A percentile compares a stretch with the other conserved stretches of the same genome.
Conservation (phyloP, 345 rosid species). For the Noccaea bulbosa region DNA sequence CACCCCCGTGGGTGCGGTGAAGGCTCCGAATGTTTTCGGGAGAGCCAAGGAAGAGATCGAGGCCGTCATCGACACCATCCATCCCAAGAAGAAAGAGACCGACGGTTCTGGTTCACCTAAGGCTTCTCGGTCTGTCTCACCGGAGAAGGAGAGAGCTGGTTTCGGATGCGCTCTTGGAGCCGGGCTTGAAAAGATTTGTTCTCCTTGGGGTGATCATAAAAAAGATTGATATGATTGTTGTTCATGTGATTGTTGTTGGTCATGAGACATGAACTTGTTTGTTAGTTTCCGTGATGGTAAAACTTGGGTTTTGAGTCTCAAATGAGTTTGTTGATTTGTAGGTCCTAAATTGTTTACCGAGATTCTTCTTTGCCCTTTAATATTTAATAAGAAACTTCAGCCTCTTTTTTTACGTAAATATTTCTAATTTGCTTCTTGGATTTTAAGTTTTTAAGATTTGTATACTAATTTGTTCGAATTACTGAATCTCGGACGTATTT, state of each 20-base stretch:
- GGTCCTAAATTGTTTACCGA: background rate
- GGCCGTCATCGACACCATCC: constrained; percentile 54
- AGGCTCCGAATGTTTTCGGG: constrained; percentile 58
- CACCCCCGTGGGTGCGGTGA: constrained; percentile 52
- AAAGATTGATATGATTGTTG: constrained; percentile 26
- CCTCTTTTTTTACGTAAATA: no score
- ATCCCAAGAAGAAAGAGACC: constrained; percentile 46
- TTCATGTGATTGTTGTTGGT: constrained; percentile 13
- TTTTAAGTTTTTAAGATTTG: background rate
- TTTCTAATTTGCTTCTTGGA: no score
- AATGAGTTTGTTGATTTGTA: constrained; percentile 17
- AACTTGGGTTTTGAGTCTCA: constrained; percentile 1
- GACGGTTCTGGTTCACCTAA: background rate
- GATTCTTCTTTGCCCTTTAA: no score
- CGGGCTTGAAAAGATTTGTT: constrained; percentile 52
- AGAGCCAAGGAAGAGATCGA: constrained; percentile 67
- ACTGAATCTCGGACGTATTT: background rate
- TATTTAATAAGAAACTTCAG: no score
- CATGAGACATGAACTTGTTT: constrained; percentile 34
- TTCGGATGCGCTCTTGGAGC: constrained; percentile 51
- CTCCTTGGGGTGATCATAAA: constrained; percentile 44
- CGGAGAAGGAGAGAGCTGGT: constrained; percentile 49
- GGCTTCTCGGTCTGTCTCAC: constrained; percentile 29
- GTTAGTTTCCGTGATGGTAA: background rate
- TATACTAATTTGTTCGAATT: background rate